Evolutionary conservation across 1,139 yeast genomes (phyloP).

Genomic region (Debaryomycetaceae sp.): DNA sequence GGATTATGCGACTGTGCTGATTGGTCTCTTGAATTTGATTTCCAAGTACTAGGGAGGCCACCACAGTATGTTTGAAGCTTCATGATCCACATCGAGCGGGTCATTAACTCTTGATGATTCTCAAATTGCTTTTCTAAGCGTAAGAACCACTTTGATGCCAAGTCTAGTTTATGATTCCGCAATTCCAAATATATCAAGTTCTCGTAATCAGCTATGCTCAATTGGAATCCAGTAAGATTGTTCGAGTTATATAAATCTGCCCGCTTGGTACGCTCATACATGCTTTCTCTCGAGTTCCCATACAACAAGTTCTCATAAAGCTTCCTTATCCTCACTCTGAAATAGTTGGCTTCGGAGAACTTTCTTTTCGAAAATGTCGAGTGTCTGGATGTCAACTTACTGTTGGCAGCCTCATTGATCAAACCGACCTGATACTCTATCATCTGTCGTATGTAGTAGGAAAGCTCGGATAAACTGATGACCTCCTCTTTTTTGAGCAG

Average conservation of each 20-base stretch:
- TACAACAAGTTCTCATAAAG: slow-evolving; percentile 28
- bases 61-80: slow-evolving; percentile 32
- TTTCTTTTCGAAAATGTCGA: slow-evolving; percentile 2
- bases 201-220: slow-evolving; percentile 33
- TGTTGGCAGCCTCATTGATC: slow-evolving; percentile 7
- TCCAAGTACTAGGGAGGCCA: slow-evolving; percentile 35
- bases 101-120: slow-evolving; percentile 17
- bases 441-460: slow-evolving; percentile 21
- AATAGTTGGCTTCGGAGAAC: slow-evolving; percentile 6
- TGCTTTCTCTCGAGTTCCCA: slow-evolving; percentile 13
- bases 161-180: slow-evolving; percentile 32
- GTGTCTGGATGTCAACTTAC: slow-evolving; percentile 4
- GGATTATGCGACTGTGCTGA: slow-evolving; percentile 16
- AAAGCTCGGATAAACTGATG: slow-evolving; percentile 20
- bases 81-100: slow-evolving; percentile 33
- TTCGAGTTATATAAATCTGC: slow-evolving; percentile 15
- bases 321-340: slow-evolving; percentile 21
- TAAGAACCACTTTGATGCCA: slow-evolving; percentile 40
- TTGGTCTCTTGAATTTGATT: slow-evolving; percentile 18
- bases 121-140: slow-evolving; percentile 25
- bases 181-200: slow-evolving; percentile 36
- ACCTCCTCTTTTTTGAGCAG: slow-evolving; percentile 6
- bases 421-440: slow-evolving; percentile 21
- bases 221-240: slow-evolving; percentile 17
- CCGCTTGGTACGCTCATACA: slow-evolving; percentile 20